Percentiles rank a stretch among this genome's conserved stretches.
Conservation (phyloP, 371 early-diverging fungal genomes). For the Mucor plumbeus region DNA sequence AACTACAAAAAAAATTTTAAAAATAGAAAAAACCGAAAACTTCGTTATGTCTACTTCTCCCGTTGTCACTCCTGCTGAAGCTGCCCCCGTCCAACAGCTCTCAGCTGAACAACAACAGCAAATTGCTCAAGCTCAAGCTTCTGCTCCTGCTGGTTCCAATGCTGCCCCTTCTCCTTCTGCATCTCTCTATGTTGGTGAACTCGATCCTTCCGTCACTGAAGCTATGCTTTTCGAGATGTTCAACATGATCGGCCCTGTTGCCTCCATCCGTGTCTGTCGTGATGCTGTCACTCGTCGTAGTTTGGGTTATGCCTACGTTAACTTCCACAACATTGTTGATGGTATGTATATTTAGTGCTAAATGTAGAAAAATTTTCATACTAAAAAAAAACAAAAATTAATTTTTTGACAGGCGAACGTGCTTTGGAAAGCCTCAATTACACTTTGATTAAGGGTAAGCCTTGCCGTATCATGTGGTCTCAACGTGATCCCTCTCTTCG, state of each 20-base stretch:
- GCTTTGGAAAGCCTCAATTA: constrained; percentile 96
- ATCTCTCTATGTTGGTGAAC: constrained; percentile 90
- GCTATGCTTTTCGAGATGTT: constrained; percentile 97
- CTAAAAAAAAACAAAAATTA: neutral
- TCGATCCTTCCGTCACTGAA: constrained; percentile 95
- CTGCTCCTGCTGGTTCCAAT: constrained; percentile 47
- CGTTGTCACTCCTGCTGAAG: constrained; percentile 56
- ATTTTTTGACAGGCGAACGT: constrained; percentile 71
- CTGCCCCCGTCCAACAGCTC: constrained; percentile 48
- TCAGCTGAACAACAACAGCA: constrained; percentile 69
- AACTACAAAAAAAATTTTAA: constrained; percentile 55
- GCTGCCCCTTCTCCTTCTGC: constrained; percentile 63
- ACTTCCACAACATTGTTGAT: constrained; percentile 85
- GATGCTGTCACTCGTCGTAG: constrained; percentile 97
- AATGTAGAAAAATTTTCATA: constrained; percentile 1
- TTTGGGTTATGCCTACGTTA: constrained; percentile 98
- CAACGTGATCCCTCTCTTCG: constrained; percentile 98
- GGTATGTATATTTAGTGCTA: constrained; percentile 46
- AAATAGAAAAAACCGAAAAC: constrained; percentile 45
- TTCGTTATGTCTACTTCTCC: constrained; percentile 60
- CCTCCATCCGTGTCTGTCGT: constrained; percentile 97
- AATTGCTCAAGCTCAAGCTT: constrained; percentile 60
- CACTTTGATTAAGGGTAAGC: constrained; percentile 90
- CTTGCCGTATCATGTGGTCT: constrained; percentile 99
- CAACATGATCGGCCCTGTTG: constrained; percentile 94